Evolutionary conservation across 2,329 filamentous ascomycete species (phyloP).

Genomic region (Fusarium duplospermum): DNA sequence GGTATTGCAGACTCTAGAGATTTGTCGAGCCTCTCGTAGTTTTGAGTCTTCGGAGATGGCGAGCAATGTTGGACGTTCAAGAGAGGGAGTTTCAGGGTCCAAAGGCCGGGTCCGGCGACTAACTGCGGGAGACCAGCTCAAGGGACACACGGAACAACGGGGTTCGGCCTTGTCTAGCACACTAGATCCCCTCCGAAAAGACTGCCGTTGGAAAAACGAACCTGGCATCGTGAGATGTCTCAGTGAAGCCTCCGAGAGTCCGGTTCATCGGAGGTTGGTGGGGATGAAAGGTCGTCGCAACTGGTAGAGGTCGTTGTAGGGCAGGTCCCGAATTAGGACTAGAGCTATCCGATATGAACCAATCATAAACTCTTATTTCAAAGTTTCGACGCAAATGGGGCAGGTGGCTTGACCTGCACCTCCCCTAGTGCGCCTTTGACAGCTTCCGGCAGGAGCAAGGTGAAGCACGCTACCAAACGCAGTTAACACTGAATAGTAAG

Average conservation of each 20-base stretch:
- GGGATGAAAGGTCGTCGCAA: not conserved
- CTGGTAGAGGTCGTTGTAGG: not conserved
- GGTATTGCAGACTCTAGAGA: not conserved
- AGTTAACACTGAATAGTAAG: not conserved
- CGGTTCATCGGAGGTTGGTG: not conserved
- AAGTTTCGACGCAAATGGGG: conserved; percentile 25
- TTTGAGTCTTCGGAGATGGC: not conserved
- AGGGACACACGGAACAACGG: not conserved
- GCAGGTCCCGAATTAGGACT: conserved; percentile 6
- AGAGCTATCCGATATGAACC: not conserved
- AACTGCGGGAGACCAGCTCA: not conserved
- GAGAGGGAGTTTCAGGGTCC: not conserved
- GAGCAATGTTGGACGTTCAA: not conserved
- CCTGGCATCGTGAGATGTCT: not conserved
- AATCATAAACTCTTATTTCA: conserved; percentile 7
- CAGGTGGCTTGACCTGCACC: conserved; percentile 19
- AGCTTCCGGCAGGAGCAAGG: conserved; percentile 30
- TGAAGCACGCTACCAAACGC: conserved; percentile 5
- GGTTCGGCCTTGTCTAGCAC: not conserved
- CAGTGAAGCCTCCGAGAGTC: not conserved
- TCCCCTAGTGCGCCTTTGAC: conserved; percentile 18
- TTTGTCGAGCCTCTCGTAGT: not conserved
- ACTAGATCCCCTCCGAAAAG: not conserved
- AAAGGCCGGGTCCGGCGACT: not conserved
- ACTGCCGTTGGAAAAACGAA: not conserved